Evolutionary conservation across 805 yeast genomes (phyloP), one percentile per base, ranked within the genome.

Genomic region (Schwanniomyces polymorphus): DNA sequence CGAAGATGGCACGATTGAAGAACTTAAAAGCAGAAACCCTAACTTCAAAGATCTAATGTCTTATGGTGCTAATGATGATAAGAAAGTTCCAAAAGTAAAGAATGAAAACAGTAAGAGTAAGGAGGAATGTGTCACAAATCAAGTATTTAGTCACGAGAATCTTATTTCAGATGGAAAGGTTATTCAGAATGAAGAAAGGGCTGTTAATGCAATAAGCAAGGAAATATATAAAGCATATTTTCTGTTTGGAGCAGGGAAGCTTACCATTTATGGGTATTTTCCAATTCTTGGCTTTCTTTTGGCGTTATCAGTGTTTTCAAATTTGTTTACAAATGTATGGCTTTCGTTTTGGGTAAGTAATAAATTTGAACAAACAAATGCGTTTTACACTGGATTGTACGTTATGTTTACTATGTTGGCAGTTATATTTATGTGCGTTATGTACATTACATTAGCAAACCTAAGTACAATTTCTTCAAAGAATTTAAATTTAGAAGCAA

Each of bases 261-360:
- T 63, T 33, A 53, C 56, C 43, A 44, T 44, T 2, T 46, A 44
- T 40, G 55, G 53, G 10, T 50, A 41, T 17, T 21, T 47, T 4
- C 41, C 42, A 5, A 28, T 50, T 10, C 17, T 37, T 14, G 16
- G 14, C 6, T 14, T 43, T 28, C 16, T 45, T 18, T 12, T 50
- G 12, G 41, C 49, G n/a, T 10, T 52, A 9, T 72, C 74, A 44
- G 75, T 77, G 0, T 83, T 83, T 60, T 69, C 75, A 47, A 71
- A 70, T 43, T 60, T 83, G 42, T 81, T 84, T 55, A 73, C 83
- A 38, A 84, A 82, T 59, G 81, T 84, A 12, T 86, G 92, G 92
- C 70, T 89, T 47, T 82, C 92, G 1, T 88, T 84, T 64, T 88
- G 96, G 96, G 72, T 84, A 4, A 72, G 71, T 7, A 49, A 70